Evolutionary conservation across 1,139 yeast species (phyloP).

Genomic region (Casaregolazyma lundiana): DNA sequence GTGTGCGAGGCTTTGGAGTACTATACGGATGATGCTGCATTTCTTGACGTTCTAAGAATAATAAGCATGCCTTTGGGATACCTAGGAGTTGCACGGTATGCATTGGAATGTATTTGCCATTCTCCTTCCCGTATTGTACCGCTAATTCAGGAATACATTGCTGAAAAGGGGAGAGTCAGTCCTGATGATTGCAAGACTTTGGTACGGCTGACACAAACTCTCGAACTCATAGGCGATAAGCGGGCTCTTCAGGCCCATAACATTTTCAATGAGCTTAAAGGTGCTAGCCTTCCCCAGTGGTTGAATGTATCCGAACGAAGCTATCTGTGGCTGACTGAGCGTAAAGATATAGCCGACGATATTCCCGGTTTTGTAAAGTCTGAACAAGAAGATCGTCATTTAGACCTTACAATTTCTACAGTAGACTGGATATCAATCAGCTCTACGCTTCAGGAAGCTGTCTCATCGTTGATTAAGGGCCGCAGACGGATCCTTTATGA

Average conservation of each 20-base stretch:
- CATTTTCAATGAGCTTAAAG: conserved; percentile 15
- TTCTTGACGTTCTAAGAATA: conserved; percentile 27
- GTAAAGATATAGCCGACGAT: conserved; percentile 15
- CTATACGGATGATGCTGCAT: conserved; percentile 30
- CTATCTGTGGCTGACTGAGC: conserved; percentile 20
- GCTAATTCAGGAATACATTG: conserved; percentile 21
- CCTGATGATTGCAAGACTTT: conserved; percentile 24
- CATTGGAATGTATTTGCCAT: conserved; percentile 57
- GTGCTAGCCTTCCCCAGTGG: conserved; percentile 13
- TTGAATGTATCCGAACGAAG: conserved; percentile 12
- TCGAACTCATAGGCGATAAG: conserved; percentile 26
- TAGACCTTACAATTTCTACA: conserved; percentile 22
- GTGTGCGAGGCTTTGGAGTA: conserved; percentile 34
- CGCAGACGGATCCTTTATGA: conserved; percentile 20
- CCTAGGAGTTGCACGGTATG: conserved; percentile 51
- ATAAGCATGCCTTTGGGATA: conserved; percentile 29
- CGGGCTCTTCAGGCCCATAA: conserved; percentile 17
- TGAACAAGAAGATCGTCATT: conserved; percentile 11
- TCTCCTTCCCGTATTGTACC: conserved; percentile 27
- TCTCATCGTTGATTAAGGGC: conserved; percentile 17
- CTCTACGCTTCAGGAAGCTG: conserved; percentile 23
- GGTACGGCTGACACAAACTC: conserved; percentile 24
- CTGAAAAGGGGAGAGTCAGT: conserved; percentile 19
- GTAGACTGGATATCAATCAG: conserved; percentile 29
- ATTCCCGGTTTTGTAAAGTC: conserved; percentile 10